These are phyloP conservation scores for Serendipita sp. DNA, from an alignment of 768 basidiomycete species.

Conservation along the genomic window DNA sequence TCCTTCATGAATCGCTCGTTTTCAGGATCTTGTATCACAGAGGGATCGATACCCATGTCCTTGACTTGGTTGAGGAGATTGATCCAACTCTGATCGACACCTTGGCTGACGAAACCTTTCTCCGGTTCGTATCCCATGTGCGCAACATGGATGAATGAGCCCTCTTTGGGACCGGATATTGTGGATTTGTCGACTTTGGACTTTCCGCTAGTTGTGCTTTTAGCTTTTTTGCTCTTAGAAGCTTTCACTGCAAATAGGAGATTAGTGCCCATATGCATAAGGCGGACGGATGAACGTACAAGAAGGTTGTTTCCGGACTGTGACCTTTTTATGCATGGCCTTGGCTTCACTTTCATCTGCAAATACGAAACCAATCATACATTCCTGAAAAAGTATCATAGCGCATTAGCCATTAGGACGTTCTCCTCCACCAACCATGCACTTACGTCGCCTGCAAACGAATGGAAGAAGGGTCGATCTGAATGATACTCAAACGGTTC, in stretches of 20 bases:
- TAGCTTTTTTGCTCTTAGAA: constrained; percentile 31
- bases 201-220: constrained; percentile 34
- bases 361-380: constrained; percentile 85
- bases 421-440: background rate
- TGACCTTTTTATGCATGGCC: constrained; percentile 72
- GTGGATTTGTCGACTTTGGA: constrained; percentile 80
- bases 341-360: constrained; percentile 74
- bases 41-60: constrained; percentile 44
- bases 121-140: constrained; percentile 91
- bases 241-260: constrained; percentile 7
- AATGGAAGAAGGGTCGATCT: constrained; percentile 83
- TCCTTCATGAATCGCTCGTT: constrained; percentile 83
- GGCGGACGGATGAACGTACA: constrained; percentile 21
- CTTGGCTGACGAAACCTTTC: constrained; percentile 67
- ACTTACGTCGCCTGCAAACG: constrained; percentile 83
- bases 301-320: constrained; percentile 39
- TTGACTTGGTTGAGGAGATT: constrained; percentile 51
- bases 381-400: constrained; percentile 35
- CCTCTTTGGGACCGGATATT: constrained; percentile 66
- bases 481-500: constrained; percentile 61
- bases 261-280: background rate
- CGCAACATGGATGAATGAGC: constrained; percentile 75
- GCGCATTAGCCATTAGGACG: background rate
- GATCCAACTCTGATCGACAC: constrained; percentile 84
- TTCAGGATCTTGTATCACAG: constrained; percentile 37